These are phyloP conservation scores for Phytophthora boehmeriae DNA, from an alignment of 352 stramenopile species.

Conservation along the genomic window DNA sequence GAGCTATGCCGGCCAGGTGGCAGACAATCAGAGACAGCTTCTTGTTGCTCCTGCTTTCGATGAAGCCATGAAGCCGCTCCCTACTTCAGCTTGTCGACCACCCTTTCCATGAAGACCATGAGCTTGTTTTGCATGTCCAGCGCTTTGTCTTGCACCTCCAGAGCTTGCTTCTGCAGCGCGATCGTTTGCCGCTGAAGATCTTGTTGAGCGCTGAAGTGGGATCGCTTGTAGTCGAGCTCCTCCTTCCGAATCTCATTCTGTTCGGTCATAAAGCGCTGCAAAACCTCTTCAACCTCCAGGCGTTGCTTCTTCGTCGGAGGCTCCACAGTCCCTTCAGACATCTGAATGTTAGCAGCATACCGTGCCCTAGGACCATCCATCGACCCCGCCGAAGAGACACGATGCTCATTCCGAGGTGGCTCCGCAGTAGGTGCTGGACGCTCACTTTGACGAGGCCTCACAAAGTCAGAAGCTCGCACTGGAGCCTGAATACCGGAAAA, in stretches of 20 bases:
- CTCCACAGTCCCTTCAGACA: background rate
- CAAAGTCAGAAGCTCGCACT: too few species aligned
- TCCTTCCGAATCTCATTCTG: conserved; percentile 21
- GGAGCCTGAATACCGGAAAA: background rate
- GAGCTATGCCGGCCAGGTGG: too few species aligned
- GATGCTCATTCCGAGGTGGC: background rate
- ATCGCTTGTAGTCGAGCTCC: conserved; percentile 13
- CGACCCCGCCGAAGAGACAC: background rate
- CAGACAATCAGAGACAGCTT: background rate
- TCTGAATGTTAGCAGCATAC: background rate
- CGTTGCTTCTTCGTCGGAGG: conserved; percentile 23
- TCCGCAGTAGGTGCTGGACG: background rate
- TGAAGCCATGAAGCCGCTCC: background rate
- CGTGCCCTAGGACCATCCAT: background rate
- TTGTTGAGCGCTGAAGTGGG: conserved; percentile 17
- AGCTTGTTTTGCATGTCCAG: conserved; percentile 33
- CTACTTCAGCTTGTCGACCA: conserved; percentile 33
- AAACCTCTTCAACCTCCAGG: conserved; percentile 16
- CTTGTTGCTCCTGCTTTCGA: background rate
- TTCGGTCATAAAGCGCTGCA: conserved; percentile 21
- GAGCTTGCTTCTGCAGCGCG: conserved; percentile 23
- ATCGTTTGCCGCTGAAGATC: conserved; percentile 28
- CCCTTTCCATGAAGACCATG: conserved; percentile 34
- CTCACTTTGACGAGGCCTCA: too few species aligned
- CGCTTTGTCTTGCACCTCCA: conserved; percentile 35